Conservation (phyloP, 2,329 filamentous ascomycete species). For the Zymoseptoria passerinii region DNA sequence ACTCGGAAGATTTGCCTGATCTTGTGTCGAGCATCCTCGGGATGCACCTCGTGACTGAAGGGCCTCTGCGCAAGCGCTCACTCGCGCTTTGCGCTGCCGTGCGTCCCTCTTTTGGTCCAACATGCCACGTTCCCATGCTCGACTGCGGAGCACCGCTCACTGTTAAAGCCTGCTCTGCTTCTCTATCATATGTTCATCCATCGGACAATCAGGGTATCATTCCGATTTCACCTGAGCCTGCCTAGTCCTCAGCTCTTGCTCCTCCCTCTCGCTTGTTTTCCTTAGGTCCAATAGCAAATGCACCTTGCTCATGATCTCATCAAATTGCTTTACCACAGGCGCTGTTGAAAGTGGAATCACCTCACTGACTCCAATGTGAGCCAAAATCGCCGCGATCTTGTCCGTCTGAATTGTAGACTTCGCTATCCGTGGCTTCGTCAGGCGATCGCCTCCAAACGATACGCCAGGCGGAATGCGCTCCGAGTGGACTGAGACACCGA, state of each 20-base stretch:
- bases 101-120: too few species aligned
- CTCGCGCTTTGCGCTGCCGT: too few species aligned
- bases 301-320: slow-evolving; percentile 60
- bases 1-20: too few species aligned
- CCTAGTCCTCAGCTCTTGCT: slow-evolving; percentile 57
- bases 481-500: slow-evolving; percentile 65
- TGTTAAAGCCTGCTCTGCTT: background rate
- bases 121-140: too few species aligned
- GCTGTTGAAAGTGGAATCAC: slow-evolving; percentile 66
- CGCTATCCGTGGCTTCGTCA: slow-evolving; percentile 68
- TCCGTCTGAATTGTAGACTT: slow-evolving; percentile 68
- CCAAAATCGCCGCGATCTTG: slow-evolving; percentile 64
- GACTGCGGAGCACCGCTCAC: background rate
- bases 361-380: slow-evolving; percentile 61
- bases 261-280: slow-evolving; percentile 68
- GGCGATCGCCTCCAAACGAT: slow-evolving; percentile 77
- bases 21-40: background rate
- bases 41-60: background rate
- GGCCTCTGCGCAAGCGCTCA: background rate
- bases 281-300: slow-evolving; percentile 61
- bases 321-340: slow-evolving; percentile 63
- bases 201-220: background rate
- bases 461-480: slow-evolving; percentile 81
- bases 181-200: background rate
- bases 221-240: slow-evolving; percentile 27